These are phyloP conservation scores for Ophiosphaerella korrae DNA, from an alignment of 2,329 filamentous ascomycete species.

Conservation along the genomic window DNA sequence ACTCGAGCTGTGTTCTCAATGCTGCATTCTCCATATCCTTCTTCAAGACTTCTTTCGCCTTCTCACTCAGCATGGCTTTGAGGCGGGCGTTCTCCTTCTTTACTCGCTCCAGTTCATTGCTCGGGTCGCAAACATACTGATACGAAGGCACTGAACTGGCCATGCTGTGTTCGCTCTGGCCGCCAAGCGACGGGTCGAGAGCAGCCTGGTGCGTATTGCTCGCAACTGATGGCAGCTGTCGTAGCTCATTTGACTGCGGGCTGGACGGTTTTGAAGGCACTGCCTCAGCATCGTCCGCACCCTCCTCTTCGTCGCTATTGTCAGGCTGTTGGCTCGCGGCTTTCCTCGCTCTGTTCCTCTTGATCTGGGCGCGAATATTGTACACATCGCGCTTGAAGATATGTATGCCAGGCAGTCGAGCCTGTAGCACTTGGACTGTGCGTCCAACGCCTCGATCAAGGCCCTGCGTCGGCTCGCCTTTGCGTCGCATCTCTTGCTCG, in stretches of 20 bases:
- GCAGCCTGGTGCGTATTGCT: slow-evolving; percentile 1
- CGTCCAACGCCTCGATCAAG: slow-evolving; percentile 40
- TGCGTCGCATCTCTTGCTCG: slow-evolving; percentile 42
- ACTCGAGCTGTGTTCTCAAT: slow-evolving; percentile 33
- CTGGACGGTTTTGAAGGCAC: not conserved
- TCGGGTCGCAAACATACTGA: not conserved
- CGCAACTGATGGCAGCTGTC: not conserved
- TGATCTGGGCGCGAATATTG: slow-evolving; percentile 44
- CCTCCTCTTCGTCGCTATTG: slow-evolving; percentile 16
- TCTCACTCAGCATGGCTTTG: slow-evolving; percentile 20
- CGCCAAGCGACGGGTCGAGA: slow-evolving; percentile 27
- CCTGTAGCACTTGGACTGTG: slow-evolving; percentile 38
- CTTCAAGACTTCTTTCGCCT: slow-evolving; percentile 33
- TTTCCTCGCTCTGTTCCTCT: slow-evolving; percentile 36
- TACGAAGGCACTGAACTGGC: slow-evolving; percentile 15
- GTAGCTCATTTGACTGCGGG: slow-evolving; percentile 2
- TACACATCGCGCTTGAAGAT: slow-evolving; percentile 46
- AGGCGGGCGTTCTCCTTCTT: slow-evolving; percentile 30
- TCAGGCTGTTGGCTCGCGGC: slow-evolving; percentile 34
- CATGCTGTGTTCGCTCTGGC: slow-evolving; percentile 16
- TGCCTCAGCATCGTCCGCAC: not conserved
- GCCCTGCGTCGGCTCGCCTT: slow-evolving; percentile 28
- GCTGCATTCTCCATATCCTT: slow-evolving; percentile 32
- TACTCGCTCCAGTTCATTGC: slow-evolving; percentile 25
- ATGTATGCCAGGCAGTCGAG: slow-evolving; percentile 36